phyloP scores from a whole-genome alignment of 164 flowering plant genomes.

The Chimonanthus praecox region DNA sequence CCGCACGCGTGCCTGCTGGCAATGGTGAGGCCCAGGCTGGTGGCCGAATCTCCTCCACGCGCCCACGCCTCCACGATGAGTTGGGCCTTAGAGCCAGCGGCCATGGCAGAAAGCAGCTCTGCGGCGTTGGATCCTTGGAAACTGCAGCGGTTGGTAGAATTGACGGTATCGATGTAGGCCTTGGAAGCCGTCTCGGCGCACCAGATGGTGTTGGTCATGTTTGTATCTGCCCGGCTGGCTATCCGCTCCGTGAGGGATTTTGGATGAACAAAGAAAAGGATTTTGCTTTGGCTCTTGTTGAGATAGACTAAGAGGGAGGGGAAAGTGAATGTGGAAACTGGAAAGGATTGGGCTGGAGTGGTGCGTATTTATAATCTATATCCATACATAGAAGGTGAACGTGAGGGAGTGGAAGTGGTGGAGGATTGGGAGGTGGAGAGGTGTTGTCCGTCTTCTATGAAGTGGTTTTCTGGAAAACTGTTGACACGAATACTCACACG shows the following conservation, averaged over 20 bases:
- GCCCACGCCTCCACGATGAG: conserved; percentile 62
- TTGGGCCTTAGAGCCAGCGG: conserved; percentile 48
- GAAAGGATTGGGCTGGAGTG: background rate
- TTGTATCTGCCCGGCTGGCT: conserved; percentile 19
- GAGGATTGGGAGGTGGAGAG: no score
- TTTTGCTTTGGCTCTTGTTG: background rate
- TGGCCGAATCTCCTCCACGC: conserved; percentile 37
- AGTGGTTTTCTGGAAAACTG: no score
- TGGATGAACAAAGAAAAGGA: background rate
- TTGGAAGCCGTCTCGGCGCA: conserved; percentile 73
- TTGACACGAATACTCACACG: no score
- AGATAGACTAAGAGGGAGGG: no score
- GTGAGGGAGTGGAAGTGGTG: no score
- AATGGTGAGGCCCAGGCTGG: conserved; percentile 60
- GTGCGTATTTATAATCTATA: background rate
- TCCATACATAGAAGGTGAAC: no score
- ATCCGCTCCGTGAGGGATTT: background rate
- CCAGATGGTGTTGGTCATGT: conserved; percentile 54
- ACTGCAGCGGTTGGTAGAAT: conserved; percentile 40
- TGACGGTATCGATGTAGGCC: conserved; percentile 78
- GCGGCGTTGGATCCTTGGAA: conserved; percentile 40
- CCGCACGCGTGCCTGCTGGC: conserved; percentile 62
- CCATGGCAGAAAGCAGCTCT: conserved; percentile 55
- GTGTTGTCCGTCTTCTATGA: no score
- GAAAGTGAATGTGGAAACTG: background rate